Conservation (phyloP, 2,329 filamentous ascomycete genomes). For the Cordyceps cicadae region DNA sequence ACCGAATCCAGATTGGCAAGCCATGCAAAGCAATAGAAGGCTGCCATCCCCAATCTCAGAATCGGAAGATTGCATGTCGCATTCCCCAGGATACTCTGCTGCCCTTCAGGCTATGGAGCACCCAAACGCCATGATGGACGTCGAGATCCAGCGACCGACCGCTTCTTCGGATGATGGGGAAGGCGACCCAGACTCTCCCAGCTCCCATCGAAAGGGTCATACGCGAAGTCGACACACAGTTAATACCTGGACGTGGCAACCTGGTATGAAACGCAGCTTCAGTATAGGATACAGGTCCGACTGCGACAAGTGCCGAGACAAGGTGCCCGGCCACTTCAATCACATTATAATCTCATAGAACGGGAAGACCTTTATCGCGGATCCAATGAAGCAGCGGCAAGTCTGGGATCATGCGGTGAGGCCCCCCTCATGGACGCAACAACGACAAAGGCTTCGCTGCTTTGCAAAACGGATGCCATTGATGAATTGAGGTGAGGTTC, state of each 20-base stretch:
- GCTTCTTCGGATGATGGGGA: constrained; percentile 20
- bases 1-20: constrained; percentile 43
- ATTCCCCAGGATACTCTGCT: constrained; percentile 23
- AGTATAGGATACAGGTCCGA: constrained; percentile 72
- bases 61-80: constrained; percentile 39
- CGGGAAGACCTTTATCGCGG: constrained; percentile 20
- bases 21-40: constrained; percentile 44
- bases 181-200: constrained; percentile 33
- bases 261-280: constrained; percentile 61
- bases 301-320: constrained; percentile 68
- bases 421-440: constrained; percentile 17
- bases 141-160: constrained; percentile 21
- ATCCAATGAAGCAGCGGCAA: constrained; percentile 13
- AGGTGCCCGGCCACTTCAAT: constrained; percentile 72
- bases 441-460: constrained; percentile 12
- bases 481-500: neutral
- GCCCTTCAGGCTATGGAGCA: constrained; percentile 34
- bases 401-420: constrained; percentile 21
- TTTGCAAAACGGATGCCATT: neutral
- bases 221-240: constrained; percentile 51
- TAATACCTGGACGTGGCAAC: constrained; percentile 52
- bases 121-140: constrained; percentile 30
- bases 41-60: constrained; percentile 55
- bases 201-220: constrained; percentile 46
- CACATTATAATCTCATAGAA: constrained; percentile 62